phyloP scores from a whole-genome alignment of 2,329 filamentous ascomycete species.

The Trichoderma atroviride region DNA sequence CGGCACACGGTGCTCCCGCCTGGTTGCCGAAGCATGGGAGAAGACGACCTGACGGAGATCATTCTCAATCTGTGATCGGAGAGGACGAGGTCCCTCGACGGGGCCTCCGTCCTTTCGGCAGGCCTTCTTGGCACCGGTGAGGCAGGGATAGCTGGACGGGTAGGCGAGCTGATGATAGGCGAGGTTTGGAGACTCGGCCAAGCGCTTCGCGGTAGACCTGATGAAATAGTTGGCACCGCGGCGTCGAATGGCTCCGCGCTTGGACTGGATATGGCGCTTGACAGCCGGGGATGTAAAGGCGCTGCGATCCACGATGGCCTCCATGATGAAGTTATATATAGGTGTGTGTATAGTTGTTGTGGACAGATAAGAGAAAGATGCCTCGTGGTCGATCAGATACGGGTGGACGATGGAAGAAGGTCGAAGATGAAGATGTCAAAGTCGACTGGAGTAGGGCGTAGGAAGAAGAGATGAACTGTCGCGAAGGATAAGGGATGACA shows the following conservation, averaged over 20 bases:
- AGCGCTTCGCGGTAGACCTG: slow-evolving; percentile 33
- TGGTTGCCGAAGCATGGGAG: slow-evolving; percentile 1
- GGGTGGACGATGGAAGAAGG: slow-evolving; percentile 3
- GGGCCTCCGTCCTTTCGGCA: slow-evolving; percentile 8
- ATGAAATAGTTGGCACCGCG: slow-evolving; percentile 37
- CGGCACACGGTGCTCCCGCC: slow-evolving; percentile 13
- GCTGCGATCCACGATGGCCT: slow-evolving; percentile 22
- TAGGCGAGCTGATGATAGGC: slow-evolving; percentile 24
- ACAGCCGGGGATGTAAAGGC: slow-evolving; percentile 5
- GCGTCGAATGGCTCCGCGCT: slow-evolving; percentile 26
- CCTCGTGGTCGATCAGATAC: slow-evolving; percentile 1
- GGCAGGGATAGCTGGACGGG: not conserved
- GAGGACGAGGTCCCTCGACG: not conserved
- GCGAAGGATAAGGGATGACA: not conserved
- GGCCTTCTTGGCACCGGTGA: not conserved
- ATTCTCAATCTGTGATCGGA: slow-evolving; percentile 22
- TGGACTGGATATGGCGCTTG: slow-evolving; percentile 24
- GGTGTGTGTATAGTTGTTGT: not conserved
- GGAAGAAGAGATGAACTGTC: slow-evolving; percentile 12
- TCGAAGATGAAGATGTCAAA: slow-evolving; percentile 21
- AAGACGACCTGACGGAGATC: slow-evolving; percentile 17
- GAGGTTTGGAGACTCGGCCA: slow-evolving; percentile 19
- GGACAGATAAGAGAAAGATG: slow-evolving; percentile 3
- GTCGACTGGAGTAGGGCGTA: slow-evolving; percentile 21
- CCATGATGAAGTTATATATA: slow-evolving; percentile 19